Conservation (phyloP, 306 rosid species). For the Rosa rugosa region DNA sequence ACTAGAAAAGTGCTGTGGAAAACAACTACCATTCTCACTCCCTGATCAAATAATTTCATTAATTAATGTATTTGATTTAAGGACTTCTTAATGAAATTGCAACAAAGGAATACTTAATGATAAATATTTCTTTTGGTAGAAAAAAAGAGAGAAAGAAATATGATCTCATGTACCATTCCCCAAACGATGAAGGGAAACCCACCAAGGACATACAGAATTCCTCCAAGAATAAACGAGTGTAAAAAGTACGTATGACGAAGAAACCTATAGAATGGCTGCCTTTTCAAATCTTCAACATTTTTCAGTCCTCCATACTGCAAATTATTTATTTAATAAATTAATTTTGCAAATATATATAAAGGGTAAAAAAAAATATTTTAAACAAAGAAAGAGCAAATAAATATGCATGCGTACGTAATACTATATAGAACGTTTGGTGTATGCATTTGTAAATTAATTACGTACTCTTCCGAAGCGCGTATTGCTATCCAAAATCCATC, state of each 20-base stretch:
- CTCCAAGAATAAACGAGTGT: conserved; percentile 76
- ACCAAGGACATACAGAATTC: conserved; percentile 57
- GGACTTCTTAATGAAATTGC: too few relatives aligned
- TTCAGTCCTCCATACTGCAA: conserved; percentile 67
- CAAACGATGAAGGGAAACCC: conserved; percentile 84
- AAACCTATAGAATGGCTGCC: conserved; percentile 71
- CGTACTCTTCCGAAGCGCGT: conserved; percentile 54
- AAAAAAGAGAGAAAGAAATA: background rate
- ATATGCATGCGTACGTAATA: too few relatives aligned
- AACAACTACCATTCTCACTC: conserved; percentile 69
- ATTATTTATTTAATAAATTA: background rate
- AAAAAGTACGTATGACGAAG: conserved; percentile 52
- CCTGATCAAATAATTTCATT: conserved; percentile 50
- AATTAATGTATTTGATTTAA: background rate
- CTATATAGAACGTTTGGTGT: too few relatives aligned
- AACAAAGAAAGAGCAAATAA: too few relatives aligned
- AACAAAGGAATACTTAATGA: too few relatives aligned
- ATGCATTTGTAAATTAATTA: background rate
- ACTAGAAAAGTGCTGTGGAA: conserved; percentile 82
- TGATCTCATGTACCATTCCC: conserved; percentile 54
- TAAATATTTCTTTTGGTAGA: too few relatives aligned
- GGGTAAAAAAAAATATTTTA: too few relatives aligned
- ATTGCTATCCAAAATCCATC: conserved; percentile 75
- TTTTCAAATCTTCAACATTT: conserved; percentile 76
- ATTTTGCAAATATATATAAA: too few relatives aligned